Evolutionary conservation across 2,329 filamentous ascomycete species (phyloP), one percentile per base, ranked within the genome.

Genomic region (Colletotrichum ledebouriae): DNA sequence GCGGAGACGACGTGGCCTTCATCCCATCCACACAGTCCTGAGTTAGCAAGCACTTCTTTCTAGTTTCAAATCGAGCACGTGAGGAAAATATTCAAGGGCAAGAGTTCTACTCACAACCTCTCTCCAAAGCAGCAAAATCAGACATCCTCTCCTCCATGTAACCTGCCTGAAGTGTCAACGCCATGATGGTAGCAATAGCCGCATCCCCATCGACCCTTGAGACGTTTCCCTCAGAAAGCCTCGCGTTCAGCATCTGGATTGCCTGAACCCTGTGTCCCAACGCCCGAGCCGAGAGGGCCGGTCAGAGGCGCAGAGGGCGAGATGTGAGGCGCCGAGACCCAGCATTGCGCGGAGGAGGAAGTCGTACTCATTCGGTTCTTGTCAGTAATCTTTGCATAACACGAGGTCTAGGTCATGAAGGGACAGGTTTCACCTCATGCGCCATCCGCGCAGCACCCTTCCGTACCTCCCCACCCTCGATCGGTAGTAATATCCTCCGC

Each of bases 401-500:
- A 29, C 29, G 0, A 9, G 10, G 7, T 29, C 0, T 11, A 33
- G 1, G 7, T 29, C 47, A 50, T 22, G 22, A 33, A 7, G 34
- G 17, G 29, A 13, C 0, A 11, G 3, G 69, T 29, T 73, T 20
- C 67, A 81, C 80, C 49, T 75, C 64, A 42, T 82, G 79, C 2
- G 79, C 79, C 33, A 82, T 74, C 13, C 76, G 73, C 1, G 79
- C 79, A 2, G 79, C 77, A 25, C 76, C 71, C 52, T 74, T 76
- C 80, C 81, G 83, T 0, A 82, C 72, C 5, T 68, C 64, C 22
- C 76, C 76, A 0, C 79, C 78, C 46, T 75, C 75, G 11, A 82
- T 73, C 2, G 81, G 81, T 0, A 82, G 59, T 78, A 74, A 87
- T 78, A 63, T 87, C 84, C 39, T 82, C 75, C 29, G 78, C 72